Conservation (phyloP, 495 filamentous ascomycete genomes). For the Penicillium chermesinum region DNA sequence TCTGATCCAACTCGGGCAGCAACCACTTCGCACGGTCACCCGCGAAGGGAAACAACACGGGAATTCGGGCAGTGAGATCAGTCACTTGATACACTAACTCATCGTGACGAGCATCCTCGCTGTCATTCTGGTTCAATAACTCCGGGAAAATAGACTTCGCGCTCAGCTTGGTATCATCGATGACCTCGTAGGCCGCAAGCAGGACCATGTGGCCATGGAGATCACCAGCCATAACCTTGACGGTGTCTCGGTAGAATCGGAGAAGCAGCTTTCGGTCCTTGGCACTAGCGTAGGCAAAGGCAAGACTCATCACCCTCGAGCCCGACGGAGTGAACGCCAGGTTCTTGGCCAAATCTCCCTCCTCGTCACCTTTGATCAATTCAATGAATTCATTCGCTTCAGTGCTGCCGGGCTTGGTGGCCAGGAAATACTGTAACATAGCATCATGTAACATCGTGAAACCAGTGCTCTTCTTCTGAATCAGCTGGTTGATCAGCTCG, state of each 20-base stretch:
- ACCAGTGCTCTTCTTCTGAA: constrained; percentile 92
- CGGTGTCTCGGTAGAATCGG: constrained; percentile 77
- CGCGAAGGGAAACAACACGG: constrained; percentile 79
- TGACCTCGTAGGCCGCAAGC: constrained; percentile 77
- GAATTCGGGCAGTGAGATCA: constrained; percentile 67
- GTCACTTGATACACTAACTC: constrained; percentile 60
- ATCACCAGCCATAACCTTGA: constrained; percentile 78
- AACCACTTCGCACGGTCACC: constrained; percentile 68
- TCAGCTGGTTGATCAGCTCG: constrained; percentile 79
- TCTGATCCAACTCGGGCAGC: constrained; percentile 53
- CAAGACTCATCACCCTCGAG: constrained; percentile 70
- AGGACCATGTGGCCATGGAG: constrained; percentile 72
- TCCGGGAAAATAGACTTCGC: constrained; percentile 80
- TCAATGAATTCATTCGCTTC: constrained; percentile 87
- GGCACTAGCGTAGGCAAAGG: constrained; percentile 75
- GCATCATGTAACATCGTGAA: constrained; percentile 97
- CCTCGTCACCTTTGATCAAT: constrained; percentile 82
- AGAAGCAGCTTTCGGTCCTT: constrained; percentile 91
- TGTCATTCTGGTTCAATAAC: constrained; percentile 62
- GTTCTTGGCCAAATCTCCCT: constrained; percentile 83
- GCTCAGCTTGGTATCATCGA: constrained; percentile 89
- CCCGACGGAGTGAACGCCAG: constrained; percentile 92
- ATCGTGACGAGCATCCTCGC: constrained; percentile 49
- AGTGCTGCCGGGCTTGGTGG: constrained; percentile 64
- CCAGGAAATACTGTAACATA: constrained; percentile 93